Conservation (phyloP, 805 yeast genomes). For the Ogataea populi-albae region DNA sequence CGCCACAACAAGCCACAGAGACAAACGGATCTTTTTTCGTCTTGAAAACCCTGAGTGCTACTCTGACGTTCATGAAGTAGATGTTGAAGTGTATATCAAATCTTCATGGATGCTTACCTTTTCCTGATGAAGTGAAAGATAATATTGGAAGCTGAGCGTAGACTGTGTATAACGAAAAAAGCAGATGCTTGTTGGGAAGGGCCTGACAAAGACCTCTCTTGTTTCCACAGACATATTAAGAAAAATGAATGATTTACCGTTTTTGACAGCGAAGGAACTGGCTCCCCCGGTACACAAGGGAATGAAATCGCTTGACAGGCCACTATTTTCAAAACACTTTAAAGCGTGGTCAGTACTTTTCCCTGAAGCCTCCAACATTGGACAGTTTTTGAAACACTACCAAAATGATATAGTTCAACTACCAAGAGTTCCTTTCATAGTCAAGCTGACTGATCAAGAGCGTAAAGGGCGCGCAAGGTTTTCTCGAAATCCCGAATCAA, state of each 20-base stretch:
- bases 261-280: conserved; percentile 10
- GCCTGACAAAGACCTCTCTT: too few species aligned
- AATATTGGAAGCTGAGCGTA: too few species aligned
- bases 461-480: neutral
- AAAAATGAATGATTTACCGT: conserved; percentile 8
- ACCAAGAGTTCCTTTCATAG: conserved; percentile 70
- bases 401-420: conserved; percentile 61
- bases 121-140: too few species aligned
- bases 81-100: too few species aligned
- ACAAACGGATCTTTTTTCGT: too few species aligned
- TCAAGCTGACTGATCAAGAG: conserved; percentile 27
- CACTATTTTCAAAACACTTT: conserved; percentile 56
- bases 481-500: conserved; percentile 28
- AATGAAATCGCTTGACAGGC: conserved; percentile 64
- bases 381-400: conserved; percentile 57
- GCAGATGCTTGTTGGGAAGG: too few species aligned
- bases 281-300: conserved; percentile 67
- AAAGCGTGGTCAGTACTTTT: conserved; percentile 66
- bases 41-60: too few species aligned
- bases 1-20: too few species aligned
- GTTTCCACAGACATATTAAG: conserved; percentile 1
- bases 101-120: too few species aligned
- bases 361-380: conserved; percentile 61
- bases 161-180: too few species aligned
- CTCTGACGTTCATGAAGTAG: too few species aligned